phyloP scores from a whole-genome alignment of 345 rosid genomes.

The Hirschfeldia incana region DNA sequence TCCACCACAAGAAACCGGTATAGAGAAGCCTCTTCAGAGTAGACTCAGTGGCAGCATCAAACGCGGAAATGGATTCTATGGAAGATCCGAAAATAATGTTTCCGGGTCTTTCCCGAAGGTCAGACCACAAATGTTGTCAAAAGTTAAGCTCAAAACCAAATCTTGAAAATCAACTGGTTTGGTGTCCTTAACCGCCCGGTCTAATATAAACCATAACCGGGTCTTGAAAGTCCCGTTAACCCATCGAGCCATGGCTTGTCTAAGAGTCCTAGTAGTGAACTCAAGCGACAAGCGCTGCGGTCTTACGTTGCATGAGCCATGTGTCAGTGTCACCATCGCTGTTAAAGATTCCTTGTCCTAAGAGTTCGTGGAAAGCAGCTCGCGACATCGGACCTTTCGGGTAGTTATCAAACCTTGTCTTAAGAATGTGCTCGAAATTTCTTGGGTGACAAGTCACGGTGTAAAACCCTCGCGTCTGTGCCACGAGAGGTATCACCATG shows the following conservation, averaged over 20 bases:
- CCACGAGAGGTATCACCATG: conserved; percentile 66
- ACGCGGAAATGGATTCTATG: conserved; percentile 74
- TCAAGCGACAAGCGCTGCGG: conserved; percentile 65
- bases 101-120: conserved; percentile 89
- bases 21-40: conserved; percentile 74
- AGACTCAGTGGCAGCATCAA: conserved; percentile 86
- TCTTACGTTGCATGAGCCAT: conserved; percentile 88
- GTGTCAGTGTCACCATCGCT: conserved; percentile 70
- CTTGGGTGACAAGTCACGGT: conserved; percentile 89
- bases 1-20: conserved; percentile 70
- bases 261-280: conserved; percentile 77
- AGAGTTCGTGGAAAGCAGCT: conserved; percentile 73
- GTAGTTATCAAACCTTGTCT: conserved; percentile 79
- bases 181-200: conserved; percentile 47
- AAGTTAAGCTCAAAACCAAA: conserved; percentile 75
- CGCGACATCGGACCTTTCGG: conserved; percentile 88
- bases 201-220: conserved; percentile 72
- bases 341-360: conserved; percentile 87
- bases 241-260: conserved; percentile 96
- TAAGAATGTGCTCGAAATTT: conserved; percentile 78
- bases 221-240: conserved; percentile 77
- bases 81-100: conserved; percentile 64
- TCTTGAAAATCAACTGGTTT: conserved; percentile 73
- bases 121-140: conserved; percentile 86
- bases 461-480: conserved; percentile 65